A percentile compares a stretch with the other conserved stretches of the same genome.
phyloP scores from a whole-genome alignment of 305 asterid species.

The Plantago lanceolata region DNA sequence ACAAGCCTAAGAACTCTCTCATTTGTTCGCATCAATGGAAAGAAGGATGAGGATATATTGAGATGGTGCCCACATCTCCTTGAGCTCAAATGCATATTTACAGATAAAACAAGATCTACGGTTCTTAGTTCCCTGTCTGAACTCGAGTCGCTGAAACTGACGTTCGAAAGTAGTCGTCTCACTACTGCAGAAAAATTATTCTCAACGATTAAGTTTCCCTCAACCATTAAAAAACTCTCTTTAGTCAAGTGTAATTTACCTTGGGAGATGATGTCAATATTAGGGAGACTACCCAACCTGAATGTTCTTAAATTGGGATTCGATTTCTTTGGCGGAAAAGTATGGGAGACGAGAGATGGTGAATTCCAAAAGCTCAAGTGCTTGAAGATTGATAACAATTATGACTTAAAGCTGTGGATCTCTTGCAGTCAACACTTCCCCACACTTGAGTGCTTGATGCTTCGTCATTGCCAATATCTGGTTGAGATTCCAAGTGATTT shows the following conservation, averaged over 20 bases:
- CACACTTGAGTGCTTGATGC: constrained; percentile 6
- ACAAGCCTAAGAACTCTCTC: constrained; percentile 6
- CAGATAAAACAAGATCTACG: background rate
- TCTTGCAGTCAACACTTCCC: constrained; percentile 11
- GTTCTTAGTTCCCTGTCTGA: background rate
- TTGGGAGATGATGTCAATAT: constrained; percentile 9
- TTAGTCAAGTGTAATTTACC: constrained; percentile 15
- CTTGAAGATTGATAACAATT: constrained; percentile 6
- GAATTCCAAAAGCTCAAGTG: constrained; percentile 26
- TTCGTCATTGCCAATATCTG: background rate
- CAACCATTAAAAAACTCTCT: constrained; percentile 25
- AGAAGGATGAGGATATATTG: constrained; percentile 9
- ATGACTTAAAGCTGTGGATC: constrained; percentile 12
- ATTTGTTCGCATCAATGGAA: background rate
- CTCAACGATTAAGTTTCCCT: constrained; percentile 12
- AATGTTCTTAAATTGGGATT: constrained; percentile 24
- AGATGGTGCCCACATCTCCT: constrained; percentile 9
- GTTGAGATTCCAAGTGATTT: constrained; percentile 21
- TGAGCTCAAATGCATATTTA: constrained; percentile 1
- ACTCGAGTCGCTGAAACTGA: background rate
- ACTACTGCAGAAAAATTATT: background rate
- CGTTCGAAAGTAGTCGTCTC: background rate
- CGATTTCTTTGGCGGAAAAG: constrained; percentile 7
- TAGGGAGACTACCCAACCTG: constrained; percentile 25
- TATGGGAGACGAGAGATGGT: constrained; percentile 22